Evolutionary conservation across 179 eudicot genomes (phyloP), one percentile per base, ranked within the genome.

Genomic region (Pouteria campechiana): DNA sequence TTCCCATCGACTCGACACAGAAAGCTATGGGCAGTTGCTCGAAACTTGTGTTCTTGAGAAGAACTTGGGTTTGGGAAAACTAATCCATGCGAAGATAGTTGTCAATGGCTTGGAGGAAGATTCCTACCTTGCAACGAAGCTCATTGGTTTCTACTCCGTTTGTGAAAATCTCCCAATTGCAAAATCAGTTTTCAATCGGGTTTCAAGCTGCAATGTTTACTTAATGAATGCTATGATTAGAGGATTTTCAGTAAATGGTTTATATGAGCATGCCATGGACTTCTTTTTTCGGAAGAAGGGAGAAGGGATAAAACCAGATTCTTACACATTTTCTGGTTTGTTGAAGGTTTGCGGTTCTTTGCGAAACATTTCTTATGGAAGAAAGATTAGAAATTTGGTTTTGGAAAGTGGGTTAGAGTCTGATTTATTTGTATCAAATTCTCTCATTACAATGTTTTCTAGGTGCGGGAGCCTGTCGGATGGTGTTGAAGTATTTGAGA

Each of bases 371-470:
- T 57, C 59, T 44, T 62, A 83, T 57, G 97, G 97, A 17, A 64
- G 67, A 46, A 93, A 84, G 57, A 65, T 84, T 41, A 94, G 84
- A 42, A 55, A 80, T 33, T 32, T 89, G 37, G 48, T 54, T 14
- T 56, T 73, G 27, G 84, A 81, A 67, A 84, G 57, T 57, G 51
- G 57, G 5, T 67, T 78, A 16, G 55, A 44, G 13, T 46, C 44
- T 7, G 85, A 74, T 50, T 35, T 59, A 7, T 89, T 62, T 50
- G 83, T 89, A 9, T 53, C 74, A 60, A 85, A 85, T 42, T 95
- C 89, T 13, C 69, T 89, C 18, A 78, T 89, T 16, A 89, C 78
- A 72, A 89, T 85, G 95, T 89, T 84, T 51, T 81, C 97, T 2
- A 85, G 81, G 44, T 85, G 93, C 55, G 97, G 97, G 23, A 71